Evolutionary conservation across 2,329 filamentous ascomycete genomes (phyloP), one percentile per base, ranked within the genome.

Genomic region (Uncinocarpus reesii): DNA sequence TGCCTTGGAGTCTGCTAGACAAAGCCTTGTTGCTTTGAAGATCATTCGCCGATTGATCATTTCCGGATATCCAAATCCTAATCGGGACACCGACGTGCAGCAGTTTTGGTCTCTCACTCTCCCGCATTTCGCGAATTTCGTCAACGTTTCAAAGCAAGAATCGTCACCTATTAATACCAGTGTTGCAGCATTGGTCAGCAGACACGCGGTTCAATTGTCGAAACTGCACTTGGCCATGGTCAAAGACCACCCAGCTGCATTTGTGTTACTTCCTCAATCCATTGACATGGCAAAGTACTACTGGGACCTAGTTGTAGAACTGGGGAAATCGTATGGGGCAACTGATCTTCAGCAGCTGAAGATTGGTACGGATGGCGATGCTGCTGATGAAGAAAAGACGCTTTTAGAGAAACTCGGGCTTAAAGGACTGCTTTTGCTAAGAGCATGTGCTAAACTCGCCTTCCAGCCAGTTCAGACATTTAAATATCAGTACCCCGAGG

Each of bases 141-240:
- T 93, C 29, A 69, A 70, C 20, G 77, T 83, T 51, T 71, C 83
- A 44, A 73, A 74, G 55, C 71, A 75, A 35, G 74, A 79, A 42
- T 74, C 73, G n/a, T 67, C 70, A 4, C 64, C 77, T 2, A 66
- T 81, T 1, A 63, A 72, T 1, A 62, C 68, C 3, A 65, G 69
- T 3, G 75, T 80, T 20, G 76, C 78, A 50, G 76, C 75, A 29
- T 61, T 83, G 20, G 70, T 94, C n/a, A 84, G 85, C 55, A 93
- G 88, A 61, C 89, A 95, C 61, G 72, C 95, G 1, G 69, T 95
- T 35, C 89, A 96, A 61, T 82, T 96, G 42, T 82, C 89, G 2
- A 98, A 96, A 65, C 71, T 98, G 2, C 92, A 96, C 62, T 75
- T 93, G 32, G 82, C 87, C 48, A 90, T 96, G 82, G 80, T 86